phyloP scores from a whole-genome alignment of 371 early-diverging fungal genomes.

The Mucor plumbeus region DNA sequence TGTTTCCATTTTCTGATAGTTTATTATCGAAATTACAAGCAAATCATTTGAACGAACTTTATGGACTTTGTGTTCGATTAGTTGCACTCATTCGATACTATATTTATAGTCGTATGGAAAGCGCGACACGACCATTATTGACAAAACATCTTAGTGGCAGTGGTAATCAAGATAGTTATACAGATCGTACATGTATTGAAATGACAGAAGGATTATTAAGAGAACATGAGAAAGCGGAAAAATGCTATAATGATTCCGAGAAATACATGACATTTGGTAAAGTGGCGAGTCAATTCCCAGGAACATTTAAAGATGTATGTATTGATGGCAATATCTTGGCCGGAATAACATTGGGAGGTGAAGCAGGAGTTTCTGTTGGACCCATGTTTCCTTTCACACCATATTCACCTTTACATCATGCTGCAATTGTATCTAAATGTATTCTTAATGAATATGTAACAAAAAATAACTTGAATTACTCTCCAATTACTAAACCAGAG shows the following conservation, averaged over 20 bases:
- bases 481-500: conserved; percentile 28
- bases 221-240: conserved; percentile 34
- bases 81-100: conserved; percentile 37
- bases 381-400: conserved; percentile 46
- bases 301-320: conserved; percentile 32
- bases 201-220: conserved; percentile 22
- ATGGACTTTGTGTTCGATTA: conserved; percentile 33
- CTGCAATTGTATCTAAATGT: conserved; percentile 46
- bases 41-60: conserved; percentile 17
- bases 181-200: conserved; percentile 15
- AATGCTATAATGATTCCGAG: conserved; percentile 33
- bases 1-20: conserved; percentile 36
- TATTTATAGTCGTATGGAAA: conserved; percentile 28
- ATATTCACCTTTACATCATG: conserved; percentile 38
- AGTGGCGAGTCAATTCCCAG: conserved; percentile 32
- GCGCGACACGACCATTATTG: background rate
- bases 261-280: conserved; percentile 24
- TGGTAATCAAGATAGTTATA: background rate
- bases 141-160: conserved; percentile 3
- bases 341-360: conserved; percentile 46
- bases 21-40: conserved; percentile 26
- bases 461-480: conserved; percentile 27
- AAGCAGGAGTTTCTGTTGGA: conserved; percentile 36
- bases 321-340: conserved; percentile 34
- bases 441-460: conserved; percentile 35